These are phyloP conservation scores for Bruguiera sexangula DNA, from an alignment of 345 rosid species.

Conservation along the genomic window DNA sequence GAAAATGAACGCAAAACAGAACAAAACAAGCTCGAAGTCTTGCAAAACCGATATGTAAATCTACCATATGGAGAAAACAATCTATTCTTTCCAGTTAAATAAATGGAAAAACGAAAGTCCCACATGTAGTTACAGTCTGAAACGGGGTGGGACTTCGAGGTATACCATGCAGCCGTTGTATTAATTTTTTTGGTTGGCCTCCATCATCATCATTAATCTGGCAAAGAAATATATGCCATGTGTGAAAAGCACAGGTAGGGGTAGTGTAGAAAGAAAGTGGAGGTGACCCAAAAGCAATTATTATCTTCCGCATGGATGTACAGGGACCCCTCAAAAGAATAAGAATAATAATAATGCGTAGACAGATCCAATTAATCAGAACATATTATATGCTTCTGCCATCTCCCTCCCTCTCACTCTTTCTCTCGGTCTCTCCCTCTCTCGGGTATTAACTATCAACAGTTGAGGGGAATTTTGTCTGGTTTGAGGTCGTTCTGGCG, in stretches of 20 bases:
- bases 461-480: constrained; percentile 79
- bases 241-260: constrained; percentile 37
- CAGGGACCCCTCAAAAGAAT: neutral
- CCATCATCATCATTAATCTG: no score
- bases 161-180: no score
- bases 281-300: constrained; percentile 30
- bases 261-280: constrained; percentile 44
- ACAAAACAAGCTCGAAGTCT: neutral
- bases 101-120: neutral
- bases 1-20: neutral
- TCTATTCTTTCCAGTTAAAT: neutral
- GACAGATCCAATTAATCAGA: neutral
- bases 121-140: no score
- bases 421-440: no score
- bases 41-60: neutral
- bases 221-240: constrained; percentile 1
- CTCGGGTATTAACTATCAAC: neutral
- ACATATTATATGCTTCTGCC: neutral
- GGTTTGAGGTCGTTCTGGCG: constrained; percentile 61
- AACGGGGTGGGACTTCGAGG: no score
- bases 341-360: neutral
- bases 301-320: neutral
- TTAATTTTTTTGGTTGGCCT: no score
- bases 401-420: neutral
- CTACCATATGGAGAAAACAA: neutral